Conservation (phyloP, 163 green algal species). For the Scenedesmus sp. region DNA sequence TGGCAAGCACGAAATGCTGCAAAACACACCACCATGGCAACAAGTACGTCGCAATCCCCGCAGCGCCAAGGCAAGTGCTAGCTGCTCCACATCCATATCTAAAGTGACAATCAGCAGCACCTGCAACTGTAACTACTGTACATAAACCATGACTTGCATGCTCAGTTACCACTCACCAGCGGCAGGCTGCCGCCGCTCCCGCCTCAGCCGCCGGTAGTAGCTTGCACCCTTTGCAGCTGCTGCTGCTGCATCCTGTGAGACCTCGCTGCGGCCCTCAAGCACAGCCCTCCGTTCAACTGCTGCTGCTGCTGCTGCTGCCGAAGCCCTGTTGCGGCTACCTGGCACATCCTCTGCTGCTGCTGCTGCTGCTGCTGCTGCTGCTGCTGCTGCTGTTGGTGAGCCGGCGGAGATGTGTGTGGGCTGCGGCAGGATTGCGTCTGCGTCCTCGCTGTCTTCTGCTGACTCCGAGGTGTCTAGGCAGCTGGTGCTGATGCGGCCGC, state of each 20-base stretch:
- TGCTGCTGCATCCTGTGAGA: neutral
- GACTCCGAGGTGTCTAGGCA: slow-evolving; percentile 26
- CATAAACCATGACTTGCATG: neutral
- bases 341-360: neutral
- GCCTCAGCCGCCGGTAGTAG: neutral
- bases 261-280: neutral
- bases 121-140: neutral
- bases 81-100: too few relatives aligned
- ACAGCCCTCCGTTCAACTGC: neutral
- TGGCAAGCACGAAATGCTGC: too few relatives aligned
- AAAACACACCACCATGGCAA: too few relatives aligned
- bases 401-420: neutral
- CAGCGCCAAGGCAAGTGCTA: too few relatives aligned
- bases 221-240: neutral
- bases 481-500: slow-evolving; percentile 15
- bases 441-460: slow-evolving; percentile 28
- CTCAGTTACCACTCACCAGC: neutral
- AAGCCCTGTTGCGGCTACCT: neutral
- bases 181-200: neutral
- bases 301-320: neutral
- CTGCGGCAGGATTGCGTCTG: slow-evolving; percentile 13
- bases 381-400: neutral
- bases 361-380: neutral
- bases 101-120: too few relatives aligned
- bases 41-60: too few relatives aligned